phyloP scores from a whole-genome alignment of 441 rosid species.

The Pelargonium australe region DNA sequence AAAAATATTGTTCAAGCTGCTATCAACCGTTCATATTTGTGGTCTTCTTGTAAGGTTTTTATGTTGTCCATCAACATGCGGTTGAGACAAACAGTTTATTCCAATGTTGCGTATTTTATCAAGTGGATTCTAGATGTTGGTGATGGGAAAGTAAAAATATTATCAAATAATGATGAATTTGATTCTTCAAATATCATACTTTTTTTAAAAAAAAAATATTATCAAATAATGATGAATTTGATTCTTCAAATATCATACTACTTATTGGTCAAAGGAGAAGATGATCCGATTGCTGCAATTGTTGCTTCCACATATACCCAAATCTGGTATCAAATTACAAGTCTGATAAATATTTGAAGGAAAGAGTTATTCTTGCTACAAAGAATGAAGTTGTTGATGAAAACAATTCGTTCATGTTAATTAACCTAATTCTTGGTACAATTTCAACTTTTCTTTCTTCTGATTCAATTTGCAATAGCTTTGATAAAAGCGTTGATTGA shows the following conservation, averaged over 20 bases:
- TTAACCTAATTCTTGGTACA: neutral
- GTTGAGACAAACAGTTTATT: neutral
- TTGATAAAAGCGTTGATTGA: neutral
- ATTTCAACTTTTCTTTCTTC: neutral
- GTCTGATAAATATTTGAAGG: neutral
- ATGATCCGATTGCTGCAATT: neutral
- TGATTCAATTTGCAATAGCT: neutral
- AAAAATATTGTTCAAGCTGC: conserved; percentile 5
- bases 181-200: neutral
- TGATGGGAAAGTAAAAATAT: neutral
- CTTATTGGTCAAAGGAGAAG: neutral
- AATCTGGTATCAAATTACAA: neutral
- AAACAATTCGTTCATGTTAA: neutral
- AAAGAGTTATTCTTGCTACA: neutral
- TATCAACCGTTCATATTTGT: conserved; percentile 6
- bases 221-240: neutral
- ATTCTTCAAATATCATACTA: neutral
- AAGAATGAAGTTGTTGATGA: conserved; percentile 8
- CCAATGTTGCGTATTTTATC: neutral
- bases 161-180: neutral
- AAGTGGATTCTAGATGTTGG: conserved; percentile 6
- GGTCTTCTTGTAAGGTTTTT: conserved; percentile 1
- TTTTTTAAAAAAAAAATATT: no score
- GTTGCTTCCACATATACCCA: neutral
- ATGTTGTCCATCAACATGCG: neutral